Evolutionary conservation across 2,329 filamentous ascomycete species (phyloP).

Genomic region (Magnaporthiopsis incrustans): DNA sequence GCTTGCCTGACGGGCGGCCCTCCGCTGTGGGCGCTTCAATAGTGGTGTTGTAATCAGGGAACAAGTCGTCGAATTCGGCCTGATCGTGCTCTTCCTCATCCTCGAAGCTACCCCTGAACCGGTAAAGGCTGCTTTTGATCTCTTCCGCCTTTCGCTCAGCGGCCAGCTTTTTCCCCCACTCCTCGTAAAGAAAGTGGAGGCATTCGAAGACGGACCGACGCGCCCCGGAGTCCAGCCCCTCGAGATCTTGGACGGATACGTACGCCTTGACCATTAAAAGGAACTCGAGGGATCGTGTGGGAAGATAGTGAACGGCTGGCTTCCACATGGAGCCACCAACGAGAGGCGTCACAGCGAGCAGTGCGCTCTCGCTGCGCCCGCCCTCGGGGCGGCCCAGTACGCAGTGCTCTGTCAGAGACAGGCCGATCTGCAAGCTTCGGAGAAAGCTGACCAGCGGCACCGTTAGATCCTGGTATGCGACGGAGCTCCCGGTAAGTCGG

Average conservation of each 20-base stretch:
- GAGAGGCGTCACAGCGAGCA: conserved; percentile 46
- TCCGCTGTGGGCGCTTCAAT: conserved; percentile 25
- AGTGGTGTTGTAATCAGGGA: conserved; percentile 64
- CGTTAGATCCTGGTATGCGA: conserved; percentile 79
- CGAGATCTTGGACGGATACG: conserved; percentile 39
- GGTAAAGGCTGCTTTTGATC: conserved; percentile 69
- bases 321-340: conserved; percentile 36
- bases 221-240: conserved; percentile 30
- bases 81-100: conserved; percentile 68
- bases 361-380: conserved; percentile 17
- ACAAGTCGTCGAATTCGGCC: conserved; percentile 70
- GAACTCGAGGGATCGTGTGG: conserved; percentile 36
- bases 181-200: conserved; percentile 65
- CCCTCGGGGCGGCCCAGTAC: neutral
- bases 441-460: conserved; percentile 71
- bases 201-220: conserved; percentile 54
- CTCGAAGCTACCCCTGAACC: conserved; percentile 69
- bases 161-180: conserved; percentile 73
- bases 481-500: conserved; percentile 62
- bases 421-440: conserved; percentile 67
- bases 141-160: conserved; percentile 69
- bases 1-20: conserved; percentile 8
- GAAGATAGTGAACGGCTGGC: conserved; percentile 8
- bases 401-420: conserved; percentile 49
- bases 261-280: conserved; percentile 39